These are phyloP conservation scores for Fusarium scirpi DNA, from an alignment of 2,329 filamentous ascomycete species.

Conservation along the genomic window DNA sequence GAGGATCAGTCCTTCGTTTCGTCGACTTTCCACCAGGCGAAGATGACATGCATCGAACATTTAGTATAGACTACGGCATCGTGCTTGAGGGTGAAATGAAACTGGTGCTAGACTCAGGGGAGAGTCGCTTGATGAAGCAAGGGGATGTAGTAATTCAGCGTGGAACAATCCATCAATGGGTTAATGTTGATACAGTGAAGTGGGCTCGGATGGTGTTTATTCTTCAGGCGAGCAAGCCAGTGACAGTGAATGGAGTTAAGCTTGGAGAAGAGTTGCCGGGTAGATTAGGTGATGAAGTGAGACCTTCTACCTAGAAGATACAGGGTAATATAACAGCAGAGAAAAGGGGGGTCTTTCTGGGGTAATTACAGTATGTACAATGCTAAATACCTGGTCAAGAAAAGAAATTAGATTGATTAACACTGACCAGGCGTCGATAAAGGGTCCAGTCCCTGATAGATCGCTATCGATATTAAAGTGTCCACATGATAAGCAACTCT, in stretches of 20 bases:
- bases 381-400: not conserved
- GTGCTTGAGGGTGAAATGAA: constrained; percentile 67
- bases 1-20: constrained; percentile 59
- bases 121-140: constrained; percentile 54
- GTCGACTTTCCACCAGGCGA: constrained; percentile 60
- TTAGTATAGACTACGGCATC: constrained; percentile 67
- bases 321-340: not conserved
- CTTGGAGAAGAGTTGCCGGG: constrained; percentile 24
- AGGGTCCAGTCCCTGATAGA: constrained; percentile 22
- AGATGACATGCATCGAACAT: constrained; percentile 58
- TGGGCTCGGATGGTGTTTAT: constrained; percentile 61
- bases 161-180: constrained; percentile 67
- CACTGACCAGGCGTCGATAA: constrained; percentile 12
- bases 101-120: constrained; percentile 63
- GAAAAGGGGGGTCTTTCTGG: constrained; percentile 3
- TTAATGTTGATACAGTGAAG: constrained; percentile 57
- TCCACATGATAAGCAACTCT: constrained; percentile 34
- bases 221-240: constrained; percentile 44
- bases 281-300: not conserved
- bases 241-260: constrained; percentile 18
- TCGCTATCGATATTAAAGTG: constrained; percentile 18
- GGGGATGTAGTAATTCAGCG: constrained; percentile 69
- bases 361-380: not conserved
- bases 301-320: constrained; percentile 1
- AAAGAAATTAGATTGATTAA: constrained; percentile 9